Evolutionary conservation across 2,329 filamentous ascomycete species (phyloP), one percentile per base, ranked within the genome.

Genomic region (Penicillium sclerotigenum): DNA sequence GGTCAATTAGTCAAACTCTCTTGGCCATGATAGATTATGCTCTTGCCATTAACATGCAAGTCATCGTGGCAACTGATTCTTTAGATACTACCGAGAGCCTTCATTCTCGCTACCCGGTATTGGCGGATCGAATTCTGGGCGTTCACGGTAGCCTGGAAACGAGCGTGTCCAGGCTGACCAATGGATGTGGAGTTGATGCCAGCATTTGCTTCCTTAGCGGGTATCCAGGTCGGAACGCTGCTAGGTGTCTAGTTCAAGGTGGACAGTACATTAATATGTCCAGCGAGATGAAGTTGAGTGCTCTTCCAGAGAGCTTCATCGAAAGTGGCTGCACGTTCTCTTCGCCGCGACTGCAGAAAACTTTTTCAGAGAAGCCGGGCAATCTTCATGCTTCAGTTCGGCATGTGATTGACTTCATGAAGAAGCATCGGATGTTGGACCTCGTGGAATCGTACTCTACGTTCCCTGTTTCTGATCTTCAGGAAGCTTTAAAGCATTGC

Each of bases 181-280:
- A 62, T 20, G 59, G 59, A 33, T 56, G 58, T 38, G 59, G 58
- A 36, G 56, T 62, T 31, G 59, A 62, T 10, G 58, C 59, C 7
- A 60, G 49, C 7, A 52, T 62, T n/a, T 60, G 41, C 22, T 55
- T 60, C 50, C 37, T 60, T 11, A 53, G 52, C 16, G 59, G 59
- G 13, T 62, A 62, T 38, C 22, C 56, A 0, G 59, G 58, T 13
- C 56, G 59, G 0, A 59, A 54, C 46, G 58, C 59, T 10, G 59
- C 59, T 2, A 60, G 26, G 20, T 62, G 59, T 8, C 47, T 62
- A 3, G 50, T 51, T 4, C 40, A 33, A 24, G 59, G 59, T 38
- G 58, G 59, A 22, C 59, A 62, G n/a, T 62, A 60, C 40, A 62
- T 62, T 38, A 62, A 60, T 22, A 10, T 62, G 13, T 62, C 59